Percentiles rank a stretch among this genome's conserved stretches.
Evolutionary conservation across 2,329 filamentous ascomycete species (phyloP).

Genomic region (Corynespora cassiicola): DNA sequence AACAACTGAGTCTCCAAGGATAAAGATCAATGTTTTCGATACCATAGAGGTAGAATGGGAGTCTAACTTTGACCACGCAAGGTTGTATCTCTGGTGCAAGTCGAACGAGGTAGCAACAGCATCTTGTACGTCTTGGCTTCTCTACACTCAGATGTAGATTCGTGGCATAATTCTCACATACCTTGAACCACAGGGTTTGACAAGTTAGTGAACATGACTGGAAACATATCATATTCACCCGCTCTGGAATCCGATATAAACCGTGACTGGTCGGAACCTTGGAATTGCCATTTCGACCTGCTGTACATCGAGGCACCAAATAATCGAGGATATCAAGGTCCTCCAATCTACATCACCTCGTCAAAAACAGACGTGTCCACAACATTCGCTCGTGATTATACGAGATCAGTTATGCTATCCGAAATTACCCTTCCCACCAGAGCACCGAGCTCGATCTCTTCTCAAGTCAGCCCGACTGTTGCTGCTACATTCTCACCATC

Average conservation of each 20-base stretch:
- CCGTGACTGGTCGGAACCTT: slow-evolving; percentile 5
- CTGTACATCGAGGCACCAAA: slow-evolving; percentile 2
- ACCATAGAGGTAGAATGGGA: slow-evolving; percentile 4
- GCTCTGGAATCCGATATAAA: slow-evolving; percentile 3
- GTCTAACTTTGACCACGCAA: slow-evolving; percentile 8
- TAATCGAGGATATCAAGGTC: slow-evolving; percentile 2
- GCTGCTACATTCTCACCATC: too few species aligned
- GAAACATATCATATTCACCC: slow-evolving; percentile 6
- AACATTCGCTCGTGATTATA: slow-evolving; percentile 6
- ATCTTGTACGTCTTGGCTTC: too few species aligned
- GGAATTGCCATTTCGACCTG: slow-evolving; percentile 10
- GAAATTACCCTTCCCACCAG: background rate
- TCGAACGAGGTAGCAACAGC: too few species aligned
- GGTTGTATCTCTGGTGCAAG: slow-evolving; percentile 8
- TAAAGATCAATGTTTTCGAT: slow-evolving; percentile 9
- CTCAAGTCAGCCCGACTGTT: too few species aligned
- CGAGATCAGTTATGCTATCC: slow-evolving; percentile 1
- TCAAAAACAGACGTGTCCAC: slow-evolving; percentile 1
- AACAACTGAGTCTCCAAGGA: background rate
- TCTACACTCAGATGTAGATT: too few species aligned
- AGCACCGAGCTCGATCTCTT: too few species aligned
- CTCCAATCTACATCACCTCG: slow-evolving; percentile 8
- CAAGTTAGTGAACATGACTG: slow-evolving; percentile 3
- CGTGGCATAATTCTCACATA: too few species aligned
- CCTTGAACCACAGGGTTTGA: too few species aligned